These are phyloP conservation scores for Xenosphaeropsis pyriputrescens DNA, from an alignment of 2,329 filamentous ascomycete genomes.

Conservation along the genomic window DNA sequence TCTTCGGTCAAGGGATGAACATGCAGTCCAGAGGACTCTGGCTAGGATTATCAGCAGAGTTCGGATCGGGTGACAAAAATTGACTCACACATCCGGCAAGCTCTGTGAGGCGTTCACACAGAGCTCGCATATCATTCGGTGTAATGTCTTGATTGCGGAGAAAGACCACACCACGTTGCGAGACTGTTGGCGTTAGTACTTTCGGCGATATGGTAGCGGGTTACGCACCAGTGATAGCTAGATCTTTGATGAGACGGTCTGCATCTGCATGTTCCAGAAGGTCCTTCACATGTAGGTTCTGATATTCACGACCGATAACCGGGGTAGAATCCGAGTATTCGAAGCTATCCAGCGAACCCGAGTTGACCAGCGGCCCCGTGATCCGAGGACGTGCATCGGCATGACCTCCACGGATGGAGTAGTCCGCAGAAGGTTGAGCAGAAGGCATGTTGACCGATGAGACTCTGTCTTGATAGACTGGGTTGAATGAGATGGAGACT, in stretches of 20 bases:
- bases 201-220: no score
- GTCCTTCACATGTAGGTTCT: conserved; percentile 40
- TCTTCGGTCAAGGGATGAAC: conserved; percentile 38
- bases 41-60: conserved; percentile 12
- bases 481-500: no score
- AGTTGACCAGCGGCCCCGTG: conserved; percentile 11
- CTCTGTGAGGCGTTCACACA: conserved; percentile 27
- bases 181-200: conserved; percentile 16
- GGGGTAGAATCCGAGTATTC: conserved; percentile 9
- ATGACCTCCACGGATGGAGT: conserved; percentile 2
- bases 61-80: background rate
- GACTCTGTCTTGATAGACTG: no score
- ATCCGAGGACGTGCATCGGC: conserved; percentile 2
- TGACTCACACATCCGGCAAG: conserved; percentile 24
- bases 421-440: background rate
- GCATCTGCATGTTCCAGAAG: conserved; percentile 43
- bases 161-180: conserved; percentile 32
- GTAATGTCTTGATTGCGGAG: conserved; percentile 31
- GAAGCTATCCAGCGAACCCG: conserved; percentile 9
- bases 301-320: conserved; percentile 37
- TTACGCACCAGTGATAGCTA: conserved; percentile 26
- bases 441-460: background rate
- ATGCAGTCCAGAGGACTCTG: conserved; percentile 28
- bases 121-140: conserved; percentile 26
- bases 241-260: conserved; percentile 39